phyloP scores from a whole-genome alignment of 805 yeast species.

The Huiozyma naganishii region DNA sequence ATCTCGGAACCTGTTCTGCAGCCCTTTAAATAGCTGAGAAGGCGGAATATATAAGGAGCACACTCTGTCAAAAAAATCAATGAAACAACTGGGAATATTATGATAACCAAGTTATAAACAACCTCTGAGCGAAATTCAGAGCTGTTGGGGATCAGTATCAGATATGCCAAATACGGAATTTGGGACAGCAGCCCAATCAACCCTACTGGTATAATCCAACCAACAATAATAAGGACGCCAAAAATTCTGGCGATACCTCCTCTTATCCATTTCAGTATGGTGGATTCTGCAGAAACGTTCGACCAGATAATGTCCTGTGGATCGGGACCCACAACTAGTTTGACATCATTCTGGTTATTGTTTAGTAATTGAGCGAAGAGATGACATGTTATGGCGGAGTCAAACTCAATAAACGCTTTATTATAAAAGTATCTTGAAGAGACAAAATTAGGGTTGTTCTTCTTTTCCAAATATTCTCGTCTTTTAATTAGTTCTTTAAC shows the following conservation, averaged over 20 bases:
- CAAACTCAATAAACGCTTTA: conserved; percentile 55
- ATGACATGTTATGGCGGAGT: conserved; percentile 44
- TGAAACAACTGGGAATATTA: conserved; percentile 56
- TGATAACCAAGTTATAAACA: conserved; percentile 43
- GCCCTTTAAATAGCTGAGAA: conserved; percentile 45
- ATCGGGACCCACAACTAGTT: conserved; percentile 41
- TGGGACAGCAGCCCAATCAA: conserved; percentile 69
- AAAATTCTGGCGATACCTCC: conserved; percentile 35
- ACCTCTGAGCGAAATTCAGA: conserved; percentile 43
- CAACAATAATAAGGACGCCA: conserved; percentile 40
- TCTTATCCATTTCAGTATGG: conserved; percentile 30
- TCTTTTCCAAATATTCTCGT: conserved; percentile 3
- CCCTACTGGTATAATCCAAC: conserved; percentile 80
- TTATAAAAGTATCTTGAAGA: conserved; percentile 12
- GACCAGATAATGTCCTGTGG: conserved; percentile 67
- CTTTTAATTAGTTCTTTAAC: neutral
- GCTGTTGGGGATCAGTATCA: conserved; percentile 24
- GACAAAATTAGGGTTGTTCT: neutral
- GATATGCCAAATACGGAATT: conserved; percentile 47
- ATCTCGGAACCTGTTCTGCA: conserved; percentile 49
- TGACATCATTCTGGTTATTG: conserved; percentile 32
- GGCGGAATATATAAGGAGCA: conserved; percentile 48
- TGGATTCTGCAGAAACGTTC: conserved; percentile 37
- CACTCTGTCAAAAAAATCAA: conserved; percentile 52
- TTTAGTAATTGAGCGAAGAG: conserved; percentile 51